Evolutionary conservation across 1,284 basidiomycete genomes (phyloP), one percentile per base, ranked within the genome.

Genomic region (Thecaphora frezii): DNA sequence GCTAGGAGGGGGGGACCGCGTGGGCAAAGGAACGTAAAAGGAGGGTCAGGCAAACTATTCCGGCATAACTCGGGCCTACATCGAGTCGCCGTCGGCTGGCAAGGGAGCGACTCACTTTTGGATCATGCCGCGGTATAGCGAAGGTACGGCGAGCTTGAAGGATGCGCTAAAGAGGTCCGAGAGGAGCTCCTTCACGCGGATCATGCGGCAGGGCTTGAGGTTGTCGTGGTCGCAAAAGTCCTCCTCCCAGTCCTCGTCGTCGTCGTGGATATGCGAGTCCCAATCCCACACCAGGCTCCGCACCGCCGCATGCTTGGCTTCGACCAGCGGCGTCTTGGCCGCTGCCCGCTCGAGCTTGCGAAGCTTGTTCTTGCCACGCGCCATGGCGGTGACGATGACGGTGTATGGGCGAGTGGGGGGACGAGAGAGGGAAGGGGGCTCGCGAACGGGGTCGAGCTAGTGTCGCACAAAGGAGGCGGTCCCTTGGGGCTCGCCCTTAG

Each of bases 161-260:
- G 54, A 43, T 4, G 50, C 21, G 25, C 30, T 24, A 44, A 59
- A 62, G n/a, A 62, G 46, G 7, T 58, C 45, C 12, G 55, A 59
- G 18, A 59, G 30, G 0, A 62, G 56, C 9, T n/a, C 3, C 3
- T 26, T 22, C 12, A 58, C 56, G 3, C 33, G 55, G 24, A 33
- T 40, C 53, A 60, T 51, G 12, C 21, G 5, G 12, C 22, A 16
- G 5, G 24, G 16, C 5, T 50, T 23, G 23, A 60, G 19, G 39
- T 54, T 44, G 21, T 18, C 10, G 22, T 47, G n/a, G 7, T 30
- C 12, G 28, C 23, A 47, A 9, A 8, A 30, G 28, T 38, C 14
- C 7, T 12, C 36, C 5, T 18, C 36, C 39, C 24, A 33, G 36
- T 23, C 21, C 3, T 9, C 21, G 8, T 25, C 8, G 26, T 47